These are phyloP conservation scores for Tetramitus jugosus DNA, from an alignment of 208 protist species.

Conservation along the genomic window DNA sequence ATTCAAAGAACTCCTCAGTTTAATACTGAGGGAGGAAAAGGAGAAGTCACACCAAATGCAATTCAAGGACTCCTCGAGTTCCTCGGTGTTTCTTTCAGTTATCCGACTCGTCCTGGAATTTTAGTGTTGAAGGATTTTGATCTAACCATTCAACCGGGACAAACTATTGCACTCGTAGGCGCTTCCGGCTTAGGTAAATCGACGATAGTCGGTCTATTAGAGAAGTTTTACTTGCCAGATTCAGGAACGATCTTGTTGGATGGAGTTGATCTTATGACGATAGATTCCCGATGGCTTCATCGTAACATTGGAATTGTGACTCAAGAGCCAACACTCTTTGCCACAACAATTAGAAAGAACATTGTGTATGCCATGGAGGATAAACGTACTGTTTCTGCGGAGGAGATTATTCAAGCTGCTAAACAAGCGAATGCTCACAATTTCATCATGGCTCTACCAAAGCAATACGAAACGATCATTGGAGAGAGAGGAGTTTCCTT, in stretches of 20 bases:
- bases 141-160: constrained; percentile 58
- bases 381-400: background rate
- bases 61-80: background rate
- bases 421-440: constrained; percentile 21
- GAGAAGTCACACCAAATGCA: background rate
- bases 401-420: constrained; percentile 4
- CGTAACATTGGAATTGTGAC: no score
- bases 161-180: constrained; percentile 60
- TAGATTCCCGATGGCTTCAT: constrained; percentile 55
- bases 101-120: background rate
- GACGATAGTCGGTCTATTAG: background rate
- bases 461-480: background rate
- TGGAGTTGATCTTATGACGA: constrained; percentile 1
- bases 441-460: constrained; percentile 34
- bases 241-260: background rate
- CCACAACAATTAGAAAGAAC: constrained; percentile 67
- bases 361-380: constrained; percentile 48
- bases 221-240: background rate
- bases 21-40: no score
- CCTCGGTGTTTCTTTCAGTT: background rate
- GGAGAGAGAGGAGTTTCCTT: constrained; percentile 36
- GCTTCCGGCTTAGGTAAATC: constrained; percentile 40
- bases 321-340: no score
- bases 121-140: constrained; percentile 47
- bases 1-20: background rate